A percentile compares a stretch with the other conserved stretches of the same genome.
phyloP scores from a whole-genome alignment of 2,329 filamentous ascomycete genomes.

The Diplodia corticola region DNA sequence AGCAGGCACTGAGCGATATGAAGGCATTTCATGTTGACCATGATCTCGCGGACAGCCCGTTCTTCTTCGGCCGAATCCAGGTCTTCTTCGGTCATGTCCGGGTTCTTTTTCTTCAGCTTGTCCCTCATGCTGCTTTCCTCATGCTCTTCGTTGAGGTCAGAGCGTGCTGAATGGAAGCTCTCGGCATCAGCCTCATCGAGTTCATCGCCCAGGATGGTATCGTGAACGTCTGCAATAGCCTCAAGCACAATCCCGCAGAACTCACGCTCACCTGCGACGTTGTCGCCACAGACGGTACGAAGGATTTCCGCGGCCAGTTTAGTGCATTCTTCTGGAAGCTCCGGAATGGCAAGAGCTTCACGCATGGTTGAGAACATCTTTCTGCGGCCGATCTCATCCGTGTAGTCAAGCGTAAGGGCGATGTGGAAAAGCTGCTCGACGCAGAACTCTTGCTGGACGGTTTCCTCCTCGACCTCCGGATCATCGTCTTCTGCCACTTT shows the following conservation, averaged over 20 bases:
- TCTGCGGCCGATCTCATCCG: constrained; percentile 90
- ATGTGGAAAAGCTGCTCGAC: constrained; percentile 95
- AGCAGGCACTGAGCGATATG: constrained; percentile 98
- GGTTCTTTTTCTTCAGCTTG: constrained; percentile 43
- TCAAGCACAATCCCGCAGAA: constrained; percentile 86
- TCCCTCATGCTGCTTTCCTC: constrained; percentile 50
- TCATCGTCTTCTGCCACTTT: constrained; percentile 56
- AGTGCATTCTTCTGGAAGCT: constrained; percentile 89
- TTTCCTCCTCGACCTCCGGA: constrained; percentile 65
- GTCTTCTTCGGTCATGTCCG: constrained; percentile 62
- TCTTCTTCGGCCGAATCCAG: constrained; percentile 49
- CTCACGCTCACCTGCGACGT: constrained; percentile 73
- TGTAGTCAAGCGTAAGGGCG: constrained; percentile 88
- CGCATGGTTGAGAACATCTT: constrained; percentile 94
- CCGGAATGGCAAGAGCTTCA: constrained; percentile 79
- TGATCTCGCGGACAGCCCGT: constrained; percentile 82
- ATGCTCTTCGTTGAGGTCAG: constrained; percentile 75
- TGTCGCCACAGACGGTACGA: constrained; percentile 76
- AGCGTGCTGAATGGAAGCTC: constrained; percentile 91
- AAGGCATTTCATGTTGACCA: constrained; percentile 97
- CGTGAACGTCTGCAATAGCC: constrained; percentile 93
- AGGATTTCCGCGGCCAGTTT: constrained; percentile 82
- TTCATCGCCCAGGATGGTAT: constrained; percentile 76
- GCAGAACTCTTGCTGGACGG: constrained; percentile 89
- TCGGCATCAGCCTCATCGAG: constrained; percentile 55